These are phyloP conservation scores for Cyberlindnera misumaiensis DNA, from an alignment of 805 yeast genomes.

Conservation along the genomic window DNA sequence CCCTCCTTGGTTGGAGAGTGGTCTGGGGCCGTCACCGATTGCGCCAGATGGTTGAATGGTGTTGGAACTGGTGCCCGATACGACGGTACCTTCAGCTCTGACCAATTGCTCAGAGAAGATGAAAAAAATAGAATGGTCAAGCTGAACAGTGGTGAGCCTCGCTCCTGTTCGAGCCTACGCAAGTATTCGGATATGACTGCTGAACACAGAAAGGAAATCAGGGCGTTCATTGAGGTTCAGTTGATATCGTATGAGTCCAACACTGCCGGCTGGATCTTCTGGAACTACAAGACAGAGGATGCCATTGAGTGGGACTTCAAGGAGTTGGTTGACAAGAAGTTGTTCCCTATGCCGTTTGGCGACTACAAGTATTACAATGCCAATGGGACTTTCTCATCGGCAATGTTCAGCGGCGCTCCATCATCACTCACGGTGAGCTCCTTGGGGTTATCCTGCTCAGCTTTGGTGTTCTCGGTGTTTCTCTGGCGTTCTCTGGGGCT, in stretches of 20 bases:
- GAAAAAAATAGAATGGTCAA: not conserved
- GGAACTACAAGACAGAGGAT: slow-evolving; percentile 65
- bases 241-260: slow-evolving; percentile 42
- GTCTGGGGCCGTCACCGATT: slow-evolving; percentile 67
- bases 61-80: slow-evolving; percentile 61
- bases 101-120: slow-evolving; percentile 8
- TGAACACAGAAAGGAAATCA: slow-evolving; percentile 35
- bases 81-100: slow-evolving; percentile 36
- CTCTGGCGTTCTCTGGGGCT: too few species aligned
- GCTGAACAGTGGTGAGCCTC: too few species aligned
- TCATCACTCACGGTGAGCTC: too few species aligned
- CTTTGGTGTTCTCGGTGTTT: not conserved
- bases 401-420: not conserved
- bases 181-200: slow-evolving; percentile 36
- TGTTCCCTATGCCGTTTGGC: slow-evolving; percentile 58
- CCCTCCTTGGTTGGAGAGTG: slow-evolving; percentile 63
- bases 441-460: not conserved
- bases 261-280: slow-evolving; percentile 57
- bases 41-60: slow-evolving; percentile 65
- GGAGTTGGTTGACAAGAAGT: slow-evolving; percentile 38
- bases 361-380: slow-evolving; percentile 40
- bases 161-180: slow-evolving; percentile 34
- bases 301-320: slow-evolving; percentile 64
- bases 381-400: slow-evolving; percentile 18
- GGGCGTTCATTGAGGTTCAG: slow-evolving; percentile 57